Percentiles rank a stretch among this genome's conserved stretches.
These are phyloP conservation scores for Bruguiera gymnorhiza DNA, from an alignment of 345 rosid genomes.

Conservation along the genomic window DNA sequence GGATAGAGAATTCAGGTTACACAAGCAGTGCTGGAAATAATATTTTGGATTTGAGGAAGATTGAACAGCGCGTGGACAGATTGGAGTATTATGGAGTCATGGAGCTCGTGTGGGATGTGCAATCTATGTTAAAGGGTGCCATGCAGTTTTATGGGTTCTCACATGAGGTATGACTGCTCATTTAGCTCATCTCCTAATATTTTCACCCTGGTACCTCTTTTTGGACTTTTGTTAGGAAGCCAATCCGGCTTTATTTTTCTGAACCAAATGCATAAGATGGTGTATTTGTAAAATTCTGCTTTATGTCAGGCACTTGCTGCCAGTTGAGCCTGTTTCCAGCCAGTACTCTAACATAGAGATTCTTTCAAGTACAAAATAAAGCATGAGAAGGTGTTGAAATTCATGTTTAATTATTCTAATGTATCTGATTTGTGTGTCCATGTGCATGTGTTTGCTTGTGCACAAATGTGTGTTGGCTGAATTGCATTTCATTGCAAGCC, in stretches of 20 bases:
- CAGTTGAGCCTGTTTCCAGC: no score
- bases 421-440: no score
- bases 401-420: no score
- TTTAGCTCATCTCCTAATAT: background rate
- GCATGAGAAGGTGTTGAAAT: no score
- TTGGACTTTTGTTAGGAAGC: background rate
- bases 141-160: constrained; percentile 83
- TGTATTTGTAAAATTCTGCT: background rate
- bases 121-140: constrained; percentile 78
- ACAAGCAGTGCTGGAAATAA: constrained; percentile 60
- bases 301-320: background rate
- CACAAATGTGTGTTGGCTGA: no score
- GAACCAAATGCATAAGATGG: no score
- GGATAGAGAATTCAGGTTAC: constrained; percentile 61
- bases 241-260: no score
- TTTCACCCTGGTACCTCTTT: background rate
- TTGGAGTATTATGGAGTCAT: constrained; percentile 71
- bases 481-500: no score
- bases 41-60: constrained; percentile 77
- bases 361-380: no score
- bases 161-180: constrained; percentile 66
- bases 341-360: no score
- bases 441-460: no score
- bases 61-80: constrained; percentile 82
- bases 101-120: constrained; percentile 91